These are phyloP conservation scores for Linnemannia schmuckeri DNA, from an alignment of 192 early-diverging fungal species.

Conservation along the genomic window DNA sequence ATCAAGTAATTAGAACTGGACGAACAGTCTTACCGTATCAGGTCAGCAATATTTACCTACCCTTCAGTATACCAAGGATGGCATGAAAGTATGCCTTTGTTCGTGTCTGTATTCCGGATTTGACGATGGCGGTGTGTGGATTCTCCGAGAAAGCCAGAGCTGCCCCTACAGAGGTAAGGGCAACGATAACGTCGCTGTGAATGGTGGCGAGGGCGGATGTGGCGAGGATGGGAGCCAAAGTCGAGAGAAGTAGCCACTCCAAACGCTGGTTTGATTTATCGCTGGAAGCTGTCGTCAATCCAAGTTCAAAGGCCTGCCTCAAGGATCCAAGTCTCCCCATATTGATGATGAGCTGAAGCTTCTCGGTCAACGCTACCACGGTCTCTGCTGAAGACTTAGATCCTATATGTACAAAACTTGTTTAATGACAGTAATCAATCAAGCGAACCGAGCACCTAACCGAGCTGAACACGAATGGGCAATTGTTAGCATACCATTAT, in stretches of 20 bases:
- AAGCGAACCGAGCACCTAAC: background rate
- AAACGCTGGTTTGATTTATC: conserved; percentile 39
- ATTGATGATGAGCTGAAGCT: conserved; percentile 34
- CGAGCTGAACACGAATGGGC: background rate
- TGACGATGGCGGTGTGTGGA: background rate
- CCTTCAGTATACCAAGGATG: conserved; percentile 20
- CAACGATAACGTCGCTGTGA: conserved; percentile 19
- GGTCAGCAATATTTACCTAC: background rate
- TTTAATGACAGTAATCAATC: background rate
- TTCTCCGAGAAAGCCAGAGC: conserved; percentile 27
- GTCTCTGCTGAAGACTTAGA: conserved; percentile 14
- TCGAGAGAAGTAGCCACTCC: conserved; percentile 30
- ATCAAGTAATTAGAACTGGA: background rate
- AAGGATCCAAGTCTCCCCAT: background rate
- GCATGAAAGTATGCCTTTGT: conserved; percentile 21
- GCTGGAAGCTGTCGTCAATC: background rate
- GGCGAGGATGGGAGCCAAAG: conserved; percentile 25
- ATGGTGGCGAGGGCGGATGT: conserved; percentile 14
- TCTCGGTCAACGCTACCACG: background rate
- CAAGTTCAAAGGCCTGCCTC: conserved; percentile 17
- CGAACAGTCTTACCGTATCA: no score
- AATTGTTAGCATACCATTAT: conserved; percentile 24
- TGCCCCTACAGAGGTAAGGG: conserved; percentile 3
- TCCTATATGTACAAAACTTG: conserved; percentile 10
- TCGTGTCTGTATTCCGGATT: background rate